Percentiles rank a stretch among this genome's conserved stretches.
These are phyloP conservation scores for Euphorbia schlechtendalii DNA, from an alignment of 441 rosid genomes.

Conservation along the genomic window DNA sequence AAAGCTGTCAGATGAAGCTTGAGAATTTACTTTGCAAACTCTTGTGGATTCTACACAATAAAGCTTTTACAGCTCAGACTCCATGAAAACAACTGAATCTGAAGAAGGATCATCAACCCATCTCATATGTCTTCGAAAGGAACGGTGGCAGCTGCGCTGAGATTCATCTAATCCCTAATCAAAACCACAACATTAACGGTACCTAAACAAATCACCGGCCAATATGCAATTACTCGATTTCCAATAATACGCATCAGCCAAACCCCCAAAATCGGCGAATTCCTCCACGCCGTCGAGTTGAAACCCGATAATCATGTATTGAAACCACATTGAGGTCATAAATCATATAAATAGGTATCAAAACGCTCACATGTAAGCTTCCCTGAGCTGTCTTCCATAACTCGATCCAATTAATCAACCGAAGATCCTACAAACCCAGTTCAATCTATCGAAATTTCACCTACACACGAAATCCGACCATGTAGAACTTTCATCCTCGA, in stretches of 20 bases:
- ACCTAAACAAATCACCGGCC: too few species aligned
- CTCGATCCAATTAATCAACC: too few species aligned
- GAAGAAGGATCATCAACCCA: constrained; percentile 85
- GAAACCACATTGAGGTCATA: constrained; percentile 5
- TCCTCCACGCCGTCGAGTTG: too few species aligned
- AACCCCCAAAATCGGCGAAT: constrained; percentile 6
- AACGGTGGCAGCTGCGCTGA: constrained; percentile 77
- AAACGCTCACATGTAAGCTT: too few species aligned
- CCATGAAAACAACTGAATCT: constrained; percentile 77
- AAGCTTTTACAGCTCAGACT: constrained; percentile 60
- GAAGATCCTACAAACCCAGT: too few species aligned
- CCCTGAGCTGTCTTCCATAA: too few species aligned
- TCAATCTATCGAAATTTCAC: too few species aligned
- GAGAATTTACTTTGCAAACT: constrained; percentile 79
- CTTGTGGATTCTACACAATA: constrained; percentile 69
- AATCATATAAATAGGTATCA: too few species aligned
- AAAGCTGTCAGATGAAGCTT: constrained; percentile 94
- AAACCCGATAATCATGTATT: constrained; percentile 10
- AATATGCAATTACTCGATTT: too few species aligned
- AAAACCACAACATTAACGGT: constrained; percentile 18
- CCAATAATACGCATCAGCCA: constrained; percentile 5
- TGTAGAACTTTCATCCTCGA: too few species aligned
- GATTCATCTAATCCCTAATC: constrained; percentile 55
- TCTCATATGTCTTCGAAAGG: constrained; percentile 75
- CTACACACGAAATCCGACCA: too few species aligned